Evolutionary conservation across 139 green algal species (phyloP).

Genomic region (Chlorella sp.): DNA sequence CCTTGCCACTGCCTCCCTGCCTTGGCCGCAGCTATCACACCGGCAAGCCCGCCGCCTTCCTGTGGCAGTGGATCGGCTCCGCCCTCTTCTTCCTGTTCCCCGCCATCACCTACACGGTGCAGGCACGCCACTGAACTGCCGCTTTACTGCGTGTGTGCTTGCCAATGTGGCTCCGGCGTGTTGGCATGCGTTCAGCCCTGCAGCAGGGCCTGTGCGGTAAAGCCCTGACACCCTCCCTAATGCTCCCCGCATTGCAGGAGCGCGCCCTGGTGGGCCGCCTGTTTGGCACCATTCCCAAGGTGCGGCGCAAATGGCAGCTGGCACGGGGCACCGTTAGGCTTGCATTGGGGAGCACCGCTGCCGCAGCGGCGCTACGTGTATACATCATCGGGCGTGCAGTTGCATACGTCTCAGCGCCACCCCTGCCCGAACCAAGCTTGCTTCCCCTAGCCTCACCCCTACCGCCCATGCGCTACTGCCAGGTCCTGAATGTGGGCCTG

Average conservation of each 20-base stretch:
- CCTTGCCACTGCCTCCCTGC: no score
- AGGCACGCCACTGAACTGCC: background rate
- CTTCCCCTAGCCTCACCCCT: no score
- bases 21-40: slow-evolving; percentile 29
- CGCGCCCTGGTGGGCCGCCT: slow-evolving; percentile 23
- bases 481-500: slow-evolving; percentile 45
- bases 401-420: no score
- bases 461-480: background rate
- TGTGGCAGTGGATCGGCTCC: slow-evolving; percentile 52
- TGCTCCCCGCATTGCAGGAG: slow-evolving; percentile 7
- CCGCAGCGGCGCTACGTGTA: no score
- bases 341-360: no score
- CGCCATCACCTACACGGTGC: slow-evolving; percentile 40
- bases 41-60: slow-evolving; percentile 37
- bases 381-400: no score
- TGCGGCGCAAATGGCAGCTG: no score
- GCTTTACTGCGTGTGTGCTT: background rate
- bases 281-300: slow-evolving; percentile 24
- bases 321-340: no score
- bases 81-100: slow-evolving; percentile 49
- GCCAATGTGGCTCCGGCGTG: background rate
- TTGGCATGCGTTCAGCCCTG: no score
- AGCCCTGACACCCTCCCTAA: no score
- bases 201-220: no score
- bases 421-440: no score